phyloP scores from a whole-genome alignment of 2,329 filamentous ascomycete species.

The Canariomyces notabilis region DNA sequence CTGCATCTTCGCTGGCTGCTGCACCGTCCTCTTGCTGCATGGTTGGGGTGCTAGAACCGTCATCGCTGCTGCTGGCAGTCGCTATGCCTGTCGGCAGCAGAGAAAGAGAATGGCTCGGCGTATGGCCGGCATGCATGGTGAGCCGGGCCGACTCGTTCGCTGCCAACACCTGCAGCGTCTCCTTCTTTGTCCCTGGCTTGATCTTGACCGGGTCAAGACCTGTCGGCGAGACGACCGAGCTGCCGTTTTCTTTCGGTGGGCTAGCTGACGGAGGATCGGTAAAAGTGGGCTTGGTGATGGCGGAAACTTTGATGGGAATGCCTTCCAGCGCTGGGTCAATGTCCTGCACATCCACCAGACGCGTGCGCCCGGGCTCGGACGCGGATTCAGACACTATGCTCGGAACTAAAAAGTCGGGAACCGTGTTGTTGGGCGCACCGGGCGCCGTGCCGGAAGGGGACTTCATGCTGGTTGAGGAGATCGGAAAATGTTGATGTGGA shows the following conservation, averaged over 20 bases:
- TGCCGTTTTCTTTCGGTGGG: constrained; percentile 27
- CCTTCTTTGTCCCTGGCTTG: constrained; percentile 34
- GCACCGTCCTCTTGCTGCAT: constrained; percentile 22
- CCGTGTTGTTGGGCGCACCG: constrained; percentile 1
- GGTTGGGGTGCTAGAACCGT: constrained; percentile 37
- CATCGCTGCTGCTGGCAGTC: constrained; percentile 37
- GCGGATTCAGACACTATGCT: constrained; percentile 22
- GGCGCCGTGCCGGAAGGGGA: constrained; percentile 1
- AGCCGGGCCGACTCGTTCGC: constrained; percentile 48
- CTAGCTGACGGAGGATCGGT: constrained; percentile 32
- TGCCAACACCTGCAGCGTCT: constrained; percentile 42
- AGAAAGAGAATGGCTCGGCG: constrained; percentile 56
- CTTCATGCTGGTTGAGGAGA: constrained; percentile 8
- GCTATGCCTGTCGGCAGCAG: constrained; percentile 39
- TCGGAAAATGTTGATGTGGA: neutral
- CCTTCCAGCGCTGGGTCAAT: constrained; percentile 57
- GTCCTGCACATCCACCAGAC: constrained; percentile 53
- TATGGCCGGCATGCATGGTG: constrained; percentile 59
- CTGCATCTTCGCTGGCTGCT: neutral
- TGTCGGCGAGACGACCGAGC: constrained; percentile 28
- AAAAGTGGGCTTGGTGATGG: constrained; percentile 49
- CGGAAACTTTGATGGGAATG: constrained; percentile 50
- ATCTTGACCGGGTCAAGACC: constrained; percentile 26
- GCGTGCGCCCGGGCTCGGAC: constrained; percentile 34
- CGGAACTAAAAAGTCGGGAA: constrained; percentile 12